phyloP scores from a whole-genome alignment of 306 rosid genomes.

The Gillenia trifoliata region DNA sequence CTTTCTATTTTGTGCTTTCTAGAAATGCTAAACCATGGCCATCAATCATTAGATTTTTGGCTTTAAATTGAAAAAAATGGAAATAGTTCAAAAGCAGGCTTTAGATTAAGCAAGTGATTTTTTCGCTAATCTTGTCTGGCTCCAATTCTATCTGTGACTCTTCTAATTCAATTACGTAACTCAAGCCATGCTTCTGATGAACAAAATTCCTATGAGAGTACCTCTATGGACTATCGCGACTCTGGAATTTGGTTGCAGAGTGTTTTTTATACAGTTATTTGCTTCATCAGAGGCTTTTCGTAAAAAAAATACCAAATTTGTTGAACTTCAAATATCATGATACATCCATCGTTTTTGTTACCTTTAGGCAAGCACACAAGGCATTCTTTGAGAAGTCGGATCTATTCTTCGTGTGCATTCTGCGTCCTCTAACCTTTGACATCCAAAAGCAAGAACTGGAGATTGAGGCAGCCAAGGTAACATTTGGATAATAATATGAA shows the following conservation, averaged over 20 bases:
- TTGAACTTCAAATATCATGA: not conserved
- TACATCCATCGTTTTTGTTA: not conserved
- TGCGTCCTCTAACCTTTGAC: constrained; percentile 56
- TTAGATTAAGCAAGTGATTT: not conserved
- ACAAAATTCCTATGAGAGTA: not conserved
- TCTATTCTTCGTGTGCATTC: constrained; percentile 66
- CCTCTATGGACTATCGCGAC: not conserved
- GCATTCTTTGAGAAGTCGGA: constrained; percentile 79
- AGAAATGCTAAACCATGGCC: not conserved
- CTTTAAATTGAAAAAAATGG: too few relatives aligned
- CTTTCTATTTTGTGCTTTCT: not conserved
- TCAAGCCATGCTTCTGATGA: not conserved
- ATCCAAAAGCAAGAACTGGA: constrained; percentile 69
- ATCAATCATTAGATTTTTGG: too few relatives aligned
- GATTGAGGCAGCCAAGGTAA: constrained; percentile 80
- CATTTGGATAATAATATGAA: not conserved
- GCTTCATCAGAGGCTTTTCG: not conserved
- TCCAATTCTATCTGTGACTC: not conserved
- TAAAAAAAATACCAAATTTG: not conserved
- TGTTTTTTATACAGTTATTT: not conserved
- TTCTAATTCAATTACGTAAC: not conserved
- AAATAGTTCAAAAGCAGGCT: not conserved
- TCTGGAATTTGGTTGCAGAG: not conserved
- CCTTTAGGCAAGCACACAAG: constrained; percentile 65
- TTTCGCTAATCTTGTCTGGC: not conserved